Conservation (phyloP, 371 early-diverging fungal species). For the Mucor mucedo region DNA sequence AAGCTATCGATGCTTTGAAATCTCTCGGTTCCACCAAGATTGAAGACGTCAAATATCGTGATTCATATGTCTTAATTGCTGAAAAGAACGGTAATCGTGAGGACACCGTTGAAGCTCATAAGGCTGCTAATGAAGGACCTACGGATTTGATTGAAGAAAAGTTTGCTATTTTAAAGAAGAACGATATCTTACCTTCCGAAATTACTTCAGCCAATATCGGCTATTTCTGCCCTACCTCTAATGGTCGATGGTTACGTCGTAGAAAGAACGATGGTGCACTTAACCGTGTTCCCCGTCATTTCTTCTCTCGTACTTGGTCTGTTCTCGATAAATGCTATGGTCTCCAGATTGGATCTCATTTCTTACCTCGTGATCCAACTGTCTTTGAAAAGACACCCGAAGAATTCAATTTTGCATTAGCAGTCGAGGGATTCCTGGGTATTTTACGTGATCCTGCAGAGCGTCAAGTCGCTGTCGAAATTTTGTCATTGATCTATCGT, state of each 20-base stretch:
- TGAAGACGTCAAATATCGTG: conserved; percentile 67
- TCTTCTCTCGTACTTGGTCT: conserved; percentile 81
- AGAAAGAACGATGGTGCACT: conserved; percentile 87
- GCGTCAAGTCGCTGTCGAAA: conserved; percentile 80
- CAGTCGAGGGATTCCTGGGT: conserved; percentile 75
- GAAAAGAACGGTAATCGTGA: conserved; percentile 50
- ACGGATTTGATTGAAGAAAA: conserved; percentile 52
- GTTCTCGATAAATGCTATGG: conserved; percentile 67
- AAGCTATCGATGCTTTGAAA: conserved; percentile 61
- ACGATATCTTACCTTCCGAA: conserved; percentile 31
- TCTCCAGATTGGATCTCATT: conserved; percentile 58
- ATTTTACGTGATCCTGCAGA: conserved; percentile 83
- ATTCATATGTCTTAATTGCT: conserved; percentile 83
- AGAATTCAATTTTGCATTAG: conserved; percentile 80
- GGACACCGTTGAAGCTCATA: conserved; percentile 43
- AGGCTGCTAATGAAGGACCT: conserved; percentile 53
- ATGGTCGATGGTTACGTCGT: conserved; percentile 80
- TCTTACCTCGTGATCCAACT: conserved; percentile 80
- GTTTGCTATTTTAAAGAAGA: conserved; percentile 39
- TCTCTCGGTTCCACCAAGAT: conserved; percentile 68
- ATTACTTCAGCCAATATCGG: conserved; percentile 46
- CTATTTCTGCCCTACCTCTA: conserved; percentile 64
- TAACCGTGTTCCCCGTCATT: conserved; percentile 79
- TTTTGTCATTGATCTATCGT: conserved; percentile 68
- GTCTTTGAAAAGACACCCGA: conserved; percentile 87